Percentiles rank a stretch among this genome's conserved stretches.
Conservation (phyloP, 306 rosid genomes). For the Ceratonia siliqua region DNA sequence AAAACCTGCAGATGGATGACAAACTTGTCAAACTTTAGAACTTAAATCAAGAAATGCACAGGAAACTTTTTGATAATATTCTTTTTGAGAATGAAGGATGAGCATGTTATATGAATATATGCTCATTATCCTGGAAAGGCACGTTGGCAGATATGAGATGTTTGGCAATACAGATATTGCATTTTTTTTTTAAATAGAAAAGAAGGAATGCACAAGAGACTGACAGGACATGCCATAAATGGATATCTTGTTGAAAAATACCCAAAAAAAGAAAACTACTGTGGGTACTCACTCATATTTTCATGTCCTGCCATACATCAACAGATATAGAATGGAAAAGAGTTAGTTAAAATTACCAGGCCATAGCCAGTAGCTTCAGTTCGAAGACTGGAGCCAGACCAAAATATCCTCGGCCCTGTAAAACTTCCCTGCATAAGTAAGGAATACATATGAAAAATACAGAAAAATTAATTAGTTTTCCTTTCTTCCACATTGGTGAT, state of each 20-base stretch:
- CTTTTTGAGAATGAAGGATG: background rate
- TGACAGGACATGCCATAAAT: background rate
- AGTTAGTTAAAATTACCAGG: slow-evolving; percentile 70
- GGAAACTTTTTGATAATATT: slow-evolving; percentile 11
- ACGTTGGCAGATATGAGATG: background rate
- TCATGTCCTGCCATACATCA: slow-evolving; percentile 22
- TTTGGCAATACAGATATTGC: background rate
- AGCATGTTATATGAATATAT: background rate
- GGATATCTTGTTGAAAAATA: background rate
- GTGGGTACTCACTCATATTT: slow-evolving; percentile 8
- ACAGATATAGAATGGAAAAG: slow-evolving; percentile 27
- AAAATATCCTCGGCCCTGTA: slow-evolving; percentile 97
- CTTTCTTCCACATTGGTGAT: slow-evolving; percentile 16
- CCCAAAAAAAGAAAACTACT: background rate
- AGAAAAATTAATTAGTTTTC: slow-evolving; percentile 30
- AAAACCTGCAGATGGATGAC: slow-evolving; percentile 75
- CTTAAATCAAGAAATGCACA: slow-evolving; percentile 21
- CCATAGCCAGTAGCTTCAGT: slow-evolving; percentile 99
- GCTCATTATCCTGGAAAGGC: background rate
- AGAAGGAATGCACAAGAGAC: background rate
- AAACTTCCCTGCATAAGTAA: slow-evolving; percentile 97
- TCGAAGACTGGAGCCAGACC: slow-evolving; percentile 99
- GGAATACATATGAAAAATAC: slow-evolving; percentile 47
- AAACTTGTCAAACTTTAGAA: slow-evolving; percentile 30
- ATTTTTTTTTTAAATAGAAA: background rate